phyloP scores from a whole-genome alignment of 306 rosid genomes.

The Dalbergia cultrata region DNA sequence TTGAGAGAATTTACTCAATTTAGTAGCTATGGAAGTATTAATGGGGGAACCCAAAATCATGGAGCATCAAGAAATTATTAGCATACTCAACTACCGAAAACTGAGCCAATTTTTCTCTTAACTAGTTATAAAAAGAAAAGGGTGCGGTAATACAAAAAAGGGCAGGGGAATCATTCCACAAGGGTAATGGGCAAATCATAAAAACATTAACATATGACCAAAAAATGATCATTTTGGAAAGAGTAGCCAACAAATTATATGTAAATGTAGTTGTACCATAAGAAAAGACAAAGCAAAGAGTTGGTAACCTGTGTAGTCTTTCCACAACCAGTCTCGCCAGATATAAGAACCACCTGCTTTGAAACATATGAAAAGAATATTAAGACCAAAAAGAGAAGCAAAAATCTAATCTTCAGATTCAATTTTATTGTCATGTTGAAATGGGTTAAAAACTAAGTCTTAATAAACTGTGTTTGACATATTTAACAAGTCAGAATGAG shows the following conservation, averaged over 20 bases:
- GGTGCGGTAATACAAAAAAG: slow-evolving; percentile 26
- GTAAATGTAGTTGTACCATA: slow-evolving; percentile 51
- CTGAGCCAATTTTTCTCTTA: not conserved
- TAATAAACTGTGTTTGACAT: slow-evolving; percentile 27
- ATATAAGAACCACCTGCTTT: slow-evolving; percentile 88
- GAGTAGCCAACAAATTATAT: slow-evolving; percentile 39
- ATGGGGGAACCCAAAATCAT: slow-evolving; percentile 44
- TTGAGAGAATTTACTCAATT: too few species aligned
- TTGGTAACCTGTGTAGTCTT: slow-evolving; percentile 95
- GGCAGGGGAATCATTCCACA: slow-evolving; percentile 1
- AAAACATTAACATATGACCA: slow-evolving; percentile 20
- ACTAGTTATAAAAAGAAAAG: not conserved
- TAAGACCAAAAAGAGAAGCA: slow-evolving; percentile 41
- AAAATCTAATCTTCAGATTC: slow-evolving; percentile 42
- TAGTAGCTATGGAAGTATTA: too few species aligned
- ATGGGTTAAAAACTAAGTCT: slow-evolving; percentile 31
- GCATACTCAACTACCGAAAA: slow-evolving; percentile 34
- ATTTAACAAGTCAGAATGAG: slow-evolving; percentile 36
- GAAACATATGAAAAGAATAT: slow-evolving; percentile 45
- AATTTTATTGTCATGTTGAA: slow-evolving; percentile 7
- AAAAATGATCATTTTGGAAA: slow-evolving; percentile 28
- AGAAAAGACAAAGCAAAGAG: slow-evolving; percentile 57
- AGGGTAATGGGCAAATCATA: slow-evolving; percentile 24
- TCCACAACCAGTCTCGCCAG: slow-evolving; percentile 99
- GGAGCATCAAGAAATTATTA: slow-evolving; percentile 39